Base-by-base conservation (phyloP, 768 basidiomycete genomes). In the Clitopilus hobsonii region DNA sequence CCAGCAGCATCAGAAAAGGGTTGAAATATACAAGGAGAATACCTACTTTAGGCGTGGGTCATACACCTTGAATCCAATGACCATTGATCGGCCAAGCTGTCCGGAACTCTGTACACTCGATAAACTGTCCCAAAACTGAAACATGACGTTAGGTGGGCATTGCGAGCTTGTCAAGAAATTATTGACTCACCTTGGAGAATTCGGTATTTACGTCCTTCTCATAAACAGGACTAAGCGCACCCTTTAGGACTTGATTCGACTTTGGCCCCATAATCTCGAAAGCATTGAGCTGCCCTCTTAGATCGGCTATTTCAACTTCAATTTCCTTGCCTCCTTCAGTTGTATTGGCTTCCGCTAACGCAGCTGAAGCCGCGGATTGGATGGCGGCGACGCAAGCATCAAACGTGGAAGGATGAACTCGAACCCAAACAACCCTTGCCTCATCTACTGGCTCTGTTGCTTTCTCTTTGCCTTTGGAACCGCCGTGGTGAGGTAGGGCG, bases 231-330 rank as follows among this genome's bases (percentile, higher is more conserved):
- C 71, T 78, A 45, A 89, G 63, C 1, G 80, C 82, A 23, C 87
- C 86, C 61, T 80, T 83, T 51, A 89, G 67, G 10, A 94, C 82
- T 64, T 89, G 87, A 53, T 79, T 90, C 0, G 89, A 78, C 65
- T 84, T 89, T 2, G 91, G 91, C 2, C 96, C 96, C 76, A 89
- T 88, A 28, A 98, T 81, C 67, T 98, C 95, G 61, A 96, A 96
- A 5, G 85, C 77, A 57, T 89, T 90, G 38, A 93, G 61, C 49
- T 84, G 80, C 1, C 82, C 83, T 54, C 87, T 74, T 49, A 94
- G 67, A 65, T 95, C 90, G 6, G 78, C 75, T 14, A 95, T 75
- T 60, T 91, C 85, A 8, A 94, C 68, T 20, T 77, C 73, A 22
- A 71, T 58, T 38, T 68, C 67, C 18, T 63, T 60, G 32, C 61